Evolutionary conservation across 768 basidiomycete species (phyloP).

Genomic region (Coprinellus micaceus): DNA sequence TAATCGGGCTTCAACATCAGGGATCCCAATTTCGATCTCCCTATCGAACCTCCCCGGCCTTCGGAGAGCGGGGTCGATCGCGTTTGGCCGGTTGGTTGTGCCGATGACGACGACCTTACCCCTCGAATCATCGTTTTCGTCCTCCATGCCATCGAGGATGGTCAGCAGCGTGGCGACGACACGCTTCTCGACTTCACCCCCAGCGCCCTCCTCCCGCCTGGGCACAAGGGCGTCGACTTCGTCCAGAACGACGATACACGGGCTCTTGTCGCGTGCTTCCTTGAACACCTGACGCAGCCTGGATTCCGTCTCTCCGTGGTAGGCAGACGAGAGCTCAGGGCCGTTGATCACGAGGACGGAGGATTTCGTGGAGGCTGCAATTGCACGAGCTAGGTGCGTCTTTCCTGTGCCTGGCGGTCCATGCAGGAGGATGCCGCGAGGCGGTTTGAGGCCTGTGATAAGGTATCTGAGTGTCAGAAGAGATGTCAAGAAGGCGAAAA

Average conservation of each 20-base stretch:
- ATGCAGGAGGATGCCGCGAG: slow-evolving; percentile 91
- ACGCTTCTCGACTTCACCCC: slow-evolving; percentile 93
- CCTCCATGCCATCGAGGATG: slow-evolving; percentile 87
- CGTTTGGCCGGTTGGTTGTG: slow-evolving; percentile 93
- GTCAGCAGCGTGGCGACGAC: slow-evolving; percentile 95
- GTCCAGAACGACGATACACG: slow-evolving; percentile 92
- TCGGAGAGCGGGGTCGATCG: slow-evolving; percentile 89
- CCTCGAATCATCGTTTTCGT: slow-evolving; percentile 37
- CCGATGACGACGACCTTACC: slow-evolving; percentile 89
- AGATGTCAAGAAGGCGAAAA: not conserved
- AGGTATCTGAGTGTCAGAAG: slow-evolving; percentile 5
- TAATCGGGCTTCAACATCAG: slow-evolving; percentile 78
- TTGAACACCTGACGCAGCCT: slow-evolving; percentile 86
- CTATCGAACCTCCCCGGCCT: slow-evolving; percentile 90
- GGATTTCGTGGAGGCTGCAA: slow-evolving; percentile 82
- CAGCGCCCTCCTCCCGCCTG: slow-evolving; percentile 80
- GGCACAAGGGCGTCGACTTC: slow-evolving; percentile 96
- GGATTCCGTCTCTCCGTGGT: slow-evolving; percentile 96
- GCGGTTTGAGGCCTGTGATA: slow-evolving; percentile 76
- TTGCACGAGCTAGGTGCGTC: slow-evolving; percentile 92
- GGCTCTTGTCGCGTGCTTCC: slow-evolving; percentile 75
- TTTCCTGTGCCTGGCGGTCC: slow-evolving; percentile 98
- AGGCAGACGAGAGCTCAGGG: slow-evolving; percentile 91
- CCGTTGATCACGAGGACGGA: slow-evolving; percentile 94
- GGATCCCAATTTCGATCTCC: slow-evolving; percentile 95